A percentile compares a stretch with the other conserved stretches of the same genome.
These are phyloP conservation scores for Dentipellis fragilis DNA, from an alignment of 768 basidiomycete genomes.

Conservation along the genomic window DNA sequence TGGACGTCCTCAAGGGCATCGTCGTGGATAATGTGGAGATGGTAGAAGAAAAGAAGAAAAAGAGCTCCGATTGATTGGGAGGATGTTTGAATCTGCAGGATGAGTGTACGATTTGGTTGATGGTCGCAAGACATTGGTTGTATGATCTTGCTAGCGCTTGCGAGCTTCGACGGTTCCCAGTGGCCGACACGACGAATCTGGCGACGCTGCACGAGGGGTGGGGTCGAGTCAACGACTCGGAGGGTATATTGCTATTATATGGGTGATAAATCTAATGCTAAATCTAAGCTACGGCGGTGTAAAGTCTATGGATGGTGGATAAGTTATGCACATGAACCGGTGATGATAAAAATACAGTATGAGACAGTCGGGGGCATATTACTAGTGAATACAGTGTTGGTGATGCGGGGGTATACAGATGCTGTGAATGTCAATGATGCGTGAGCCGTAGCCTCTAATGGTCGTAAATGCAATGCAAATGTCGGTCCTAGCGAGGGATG, in stretches of 20 bases:
- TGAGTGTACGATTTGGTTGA: neutral
- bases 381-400: neutral
- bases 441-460: too few species aligned
- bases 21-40: slow-evolving; percentile 61
- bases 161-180: too few species aligned
- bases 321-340: neutral
- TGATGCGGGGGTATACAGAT: neutral
- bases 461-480: too few species aligned
- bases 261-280: neutral
- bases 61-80: slow-evolving; percentile 18
- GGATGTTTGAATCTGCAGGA: neutral
- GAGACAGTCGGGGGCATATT: neutral
- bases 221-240: too few species aligned
- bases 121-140: too few species aligned
- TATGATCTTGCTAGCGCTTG: too few species aligned
- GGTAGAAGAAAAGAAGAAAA: slow-evolving; percentile 78
- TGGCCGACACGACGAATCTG: too few species aligned
- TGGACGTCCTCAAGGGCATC: slow-evolving; percentile 57
- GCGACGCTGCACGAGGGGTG: too few species aligned
- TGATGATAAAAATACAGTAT: neutral
- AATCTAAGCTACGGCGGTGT: neutral
- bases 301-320: neutral
- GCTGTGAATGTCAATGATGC: too few species aligned
- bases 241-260: too few species aligned
- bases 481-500: too few species aligned